These are phyloP conservation scores for Lablab purpureus DNA, from an alignment of 306 rosid species.

Conservation along the genomic window DNA sequence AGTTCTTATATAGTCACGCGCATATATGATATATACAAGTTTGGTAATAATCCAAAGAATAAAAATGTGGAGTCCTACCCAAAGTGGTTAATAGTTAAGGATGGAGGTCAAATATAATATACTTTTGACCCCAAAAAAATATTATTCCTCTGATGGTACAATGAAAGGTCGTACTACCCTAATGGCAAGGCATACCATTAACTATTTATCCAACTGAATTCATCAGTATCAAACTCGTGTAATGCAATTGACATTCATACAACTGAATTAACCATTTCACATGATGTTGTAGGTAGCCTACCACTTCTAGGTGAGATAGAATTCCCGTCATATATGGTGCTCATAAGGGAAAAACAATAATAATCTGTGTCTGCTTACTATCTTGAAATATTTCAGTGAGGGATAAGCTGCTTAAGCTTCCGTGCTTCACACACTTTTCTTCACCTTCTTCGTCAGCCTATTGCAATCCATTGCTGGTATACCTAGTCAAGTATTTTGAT, in stretches of 20 bases:
- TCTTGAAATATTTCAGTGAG: slow-evolving; percentile 12
- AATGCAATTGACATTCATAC: neutral
- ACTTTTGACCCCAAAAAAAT: neutral
- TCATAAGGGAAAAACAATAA: neutral
- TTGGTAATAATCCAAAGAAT: neutral
- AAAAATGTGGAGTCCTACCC: neutral
- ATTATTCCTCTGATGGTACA: neutral
- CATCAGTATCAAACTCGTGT: neutral
- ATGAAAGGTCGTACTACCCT: neutral
- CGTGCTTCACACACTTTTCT: neutral
- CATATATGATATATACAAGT: too few species aligned
- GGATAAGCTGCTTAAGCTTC: slow-evolving; percentile 14
- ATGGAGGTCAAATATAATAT: slow-evolving; percentile 3
- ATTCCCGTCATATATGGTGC: slow-evolving; percentile 8
- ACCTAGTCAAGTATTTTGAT: slow-evolving; percentile 35
- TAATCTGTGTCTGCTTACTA: neutral
- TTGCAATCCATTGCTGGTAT: slow-evolving; percentile 36
- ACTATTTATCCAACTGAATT: slow-evolving; percentile 33
- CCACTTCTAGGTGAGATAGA: slow-evolving; percentile 8
- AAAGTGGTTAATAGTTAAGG: neutral
- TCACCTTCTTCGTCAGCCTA: slow-evolving; percentile 30
- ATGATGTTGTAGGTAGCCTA: slow-evolving; percentile 27
- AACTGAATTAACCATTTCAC: slow-evolving; percentile 20
- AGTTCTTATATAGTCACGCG: neutral
- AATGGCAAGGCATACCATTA: neutral